Conservation (phyloP, 2,329 filamentous ascomycete species). For the Massarina eburnea region DNA sequence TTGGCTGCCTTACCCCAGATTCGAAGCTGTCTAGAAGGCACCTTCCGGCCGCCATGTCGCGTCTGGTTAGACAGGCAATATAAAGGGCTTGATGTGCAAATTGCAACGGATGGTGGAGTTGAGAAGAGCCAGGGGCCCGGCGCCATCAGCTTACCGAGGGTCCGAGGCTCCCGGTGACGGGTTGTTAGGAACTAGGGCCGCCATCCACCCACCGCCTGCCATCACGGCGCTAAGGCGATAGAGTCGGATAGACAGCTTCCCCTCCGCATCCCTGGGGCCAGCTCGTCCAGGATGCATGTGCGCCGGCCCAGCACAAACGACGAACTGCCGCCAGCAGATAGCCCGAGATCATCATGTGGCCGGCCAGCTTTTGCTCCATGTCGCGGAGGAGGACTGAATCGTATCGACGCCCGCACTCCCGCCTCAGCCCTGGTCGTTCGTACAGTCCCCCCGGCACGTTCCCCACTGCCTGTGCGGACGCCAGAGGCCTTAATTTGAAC, state of each 20-base stretch:
- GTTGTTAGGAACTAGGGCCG: too few species aligned
- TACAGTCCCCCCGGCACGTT: constrained; percentile 13
- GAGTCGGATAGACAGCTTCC: background rate
- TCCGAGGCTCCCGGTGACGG: constrained; percentile 5
- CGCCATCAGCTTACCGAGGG: background rate
- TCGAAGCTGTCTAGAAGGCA: constrained; percentile 26
- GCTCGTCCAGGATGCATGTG: background rate
- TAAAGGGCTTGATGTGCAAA: constrained; percentile 21
- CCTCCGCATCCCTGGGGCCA: background rate
- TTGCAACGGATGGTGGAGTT: constrained; percentile 9
- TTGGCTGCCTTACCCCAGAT: constrained; percentile 36
- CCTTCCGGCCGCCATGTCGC: constrained; percentile 15
- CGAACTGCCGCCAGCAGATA: background rate
- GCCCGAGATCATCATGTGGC: constrained; percentile 37
- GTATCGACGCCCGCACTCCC: constrained; percentile 35
- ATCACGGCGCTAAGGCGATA: background rate
- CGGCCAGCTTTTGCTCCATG: constrained; percentile 7
- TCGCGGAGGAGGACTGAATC: constrained; percentile 23
- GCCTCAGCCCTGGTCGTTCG: constrained; percentile 33
- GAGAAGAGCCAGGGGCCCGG: background rate
- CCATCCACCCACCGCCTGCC: background rate
- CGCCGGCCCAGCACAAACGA: background rate
- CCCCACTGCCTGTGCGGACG: constrained; percentile 24
- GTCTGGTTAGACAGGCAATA: constrained; percentile 19
- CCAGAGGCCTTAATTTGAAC: constrained; percentile 45